Conservation (phyloP, 257 asterid genomes). For the Ligustrum vulgare region DNA sequence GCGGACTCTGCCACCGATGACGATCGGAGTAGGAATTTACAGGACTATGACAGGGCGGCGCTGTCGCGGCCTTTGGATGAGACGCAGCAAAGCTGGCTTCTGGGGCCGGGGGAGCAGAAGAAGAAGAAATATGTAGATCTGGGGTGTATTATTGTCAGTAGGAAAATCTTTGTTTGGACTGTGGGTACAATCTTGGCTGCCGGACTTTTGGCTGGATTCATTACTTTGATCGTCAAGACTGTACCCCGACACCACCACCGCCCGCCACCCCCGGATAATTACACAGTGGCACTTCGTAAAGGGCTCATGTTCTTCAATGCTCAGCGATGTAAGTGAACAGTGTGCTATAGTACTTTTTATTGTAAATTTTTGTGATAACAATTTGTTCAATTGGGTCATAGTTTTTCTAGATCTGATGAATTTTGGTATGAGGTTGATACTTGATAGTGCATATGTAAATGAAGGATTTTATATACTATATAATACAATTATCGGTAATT, state of each 20-base stretch:
- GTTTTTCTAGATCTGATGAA: background rate
- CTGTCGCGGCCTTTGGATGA: slow-evolving; percentile 87
- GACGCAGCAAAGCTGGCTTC: slow-evolving; percentile 98
- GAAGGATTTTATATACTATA: slow-evolving; percentile 2
- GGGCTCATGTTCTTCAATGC: slow-evolving; percentile 96
- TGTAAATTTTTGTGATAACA: background rate
- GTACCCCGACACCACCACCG: slow-evolving; percentile 76
- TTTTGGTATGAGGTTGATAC: background rate
- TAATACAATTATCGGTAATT: background rate
- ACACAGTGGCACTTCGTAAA: slow-evolving; percentile 77
- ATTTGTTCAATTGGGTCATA: background rate
- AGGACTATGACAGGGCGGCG: slow-evolving; percentile 93
- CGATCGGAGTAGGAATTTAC: slow-evolving; percentile 85
- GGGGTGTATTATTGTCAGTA: slow-evolving; percentile 86
- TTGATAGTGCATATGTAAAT: background rate
- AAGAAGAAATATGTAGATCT: slow-evolving; percentile 98
- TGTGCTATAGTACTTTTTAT: background rate
- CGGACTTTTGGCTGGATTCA: slow-evolving; percentile 66
- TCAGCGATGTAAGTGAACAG: slow-evolving; percentile 71
- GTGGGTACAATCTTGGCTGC: slow-evolving; percentile 74
- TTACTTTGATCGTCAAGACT: slow-evolving; percentile 69
- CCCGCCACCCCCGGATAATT: slow-evolving; percentile 87
- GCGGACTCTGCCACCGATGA: slow-evolving; percentile 97
- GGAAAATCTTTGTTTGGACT: slow-evolving; percentile 84
- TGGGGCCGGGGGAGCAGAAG: slow-evolving; percentile 93